Percentiles rank a stretch among this genome's conserved stretches.
Conservation (phyloP, 768 basidiomycete species). For the Sarcomyxa edulis region DNA sequence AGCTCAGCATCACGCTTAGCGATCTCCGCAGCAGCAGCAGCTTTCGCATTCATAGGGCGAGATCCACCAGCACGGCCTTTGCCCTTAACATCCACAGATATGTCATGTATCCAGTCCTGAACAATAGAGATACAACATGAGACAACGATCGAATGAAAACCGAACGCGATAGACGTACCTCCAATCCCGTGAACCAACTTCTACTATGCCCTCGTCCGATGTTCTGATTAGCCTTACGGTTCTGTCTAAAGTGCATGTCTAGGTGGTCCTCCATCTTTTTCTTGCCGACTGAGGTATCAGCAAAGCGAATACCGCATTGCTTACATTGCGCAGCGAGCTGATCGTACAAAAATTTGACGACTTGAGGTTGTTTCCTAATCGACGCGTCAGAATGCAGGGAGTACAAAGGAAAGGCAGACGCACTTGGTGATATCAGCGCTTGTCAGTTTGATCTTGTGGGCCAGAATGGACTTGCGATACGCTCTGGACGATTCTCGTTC, state of each 20-base stretch:
- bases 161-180: constrained; percentile 53
- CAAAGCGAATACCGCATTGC: constrained; percentile 88
- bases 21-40: constrained; percentile 53
- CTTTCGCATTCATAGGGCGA: constrained; percentile 48
- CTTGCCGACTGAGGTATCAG: constrained; percentile 66
- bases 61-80: constrained; percentile 58
- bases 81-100: constrained; percentile 54
- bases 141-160: background rate
- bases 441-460: constrained; percentile 55
- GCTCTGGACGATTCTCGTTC: constrained; percentile 43
- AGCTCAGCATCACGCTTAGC: constrained; percentile 75
- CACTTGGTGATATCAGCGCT: constrained; percentile 73
- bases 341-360: constrained; percentile 67
- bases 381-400: constrained; percentile 4
- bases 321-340: constrained; percentile 81
- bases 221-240: constrained; percentile 75
- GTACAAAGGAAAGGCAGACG: constrained; percentile 12
- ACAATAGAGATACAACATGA: constrained; percentile 11
- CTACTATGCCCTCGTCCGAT: constrained; percentile 82
- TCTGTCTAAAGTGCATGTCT: constrained; percentile 95
- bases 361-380: constrained; percentile 52
- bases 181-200: constrained; percentile 81
- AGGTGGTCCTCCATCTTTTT: constrained; percentile 81
- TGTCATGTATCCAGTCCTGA: constrained; percentile 88
- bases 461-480: constrained; percentile 58